Percentiles rank a stretch among this genome's conserved stretches.
These are phyloP conservation scores for Kodamaea fungicola DNA, from an alignment of 1,139 yeast species.

Conservation along the genomic window DNA sequence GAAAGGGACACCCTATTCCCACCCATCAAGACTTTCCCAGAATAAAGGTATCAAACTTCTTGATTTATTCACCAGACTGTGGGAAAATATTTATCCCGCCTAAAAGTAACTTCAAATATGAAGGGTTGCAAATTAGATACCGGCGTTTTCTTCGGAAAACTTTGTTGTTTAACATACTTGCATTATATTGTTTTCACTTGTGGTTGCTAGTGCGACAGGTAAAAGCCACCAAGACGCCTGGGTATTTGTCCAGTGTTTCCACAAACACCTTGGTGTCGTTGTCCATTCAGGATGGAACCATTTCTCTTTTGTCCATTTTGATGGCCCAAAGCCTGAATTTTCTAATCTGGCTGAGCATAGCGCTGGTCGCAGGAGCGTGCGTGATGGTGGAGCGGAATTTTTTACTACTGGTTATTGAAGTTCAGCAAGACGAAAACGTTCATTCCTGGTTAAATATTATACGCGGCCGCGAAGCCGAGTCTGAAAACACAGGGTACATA, in stretches of 20 bases:
- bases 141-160: conserved; percentile 22
- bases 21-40: conserved; percentile 42
- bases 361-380: conserved; percentile 65
- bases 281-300: conserved; percentile 71
- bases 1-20: conserved; percentile 73
- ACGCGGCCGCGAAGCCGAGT: conserved; percentile 34
- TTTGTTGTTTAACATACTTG: conserved; percentile 43
- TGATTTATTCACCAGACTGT: conserved; percentile 87
- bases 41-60: conserved; percentile 49
- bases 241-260: conserved; percentile 51
- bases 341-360: conserved; percentile 66
- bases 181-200: conserved; percentile 37
- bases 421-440: conserved; percentile 72
- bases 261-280: conserved; percentile 48
- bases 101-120: conserved; percentile 18
- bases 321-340: conserved; percentile 47
- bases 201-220: conserved; percentile 53
- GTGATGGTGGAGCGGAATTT: conserved; percentile 77
- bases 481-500: not conserved
- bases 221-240: conserved; percentile 72
- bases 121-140: conserved; percentile 45
- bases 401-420: conserved; percentile 63
- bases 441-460: conserved; percentile 61
- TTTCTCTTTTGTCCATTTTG: conserved; percentile 53
- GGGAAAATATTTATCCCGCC: conserved; percentile 53